phyloP scores from a whole-genome alignment of 495 filamentous ascomycete species.

The Aspergillus carlsbadensis region DNA sequence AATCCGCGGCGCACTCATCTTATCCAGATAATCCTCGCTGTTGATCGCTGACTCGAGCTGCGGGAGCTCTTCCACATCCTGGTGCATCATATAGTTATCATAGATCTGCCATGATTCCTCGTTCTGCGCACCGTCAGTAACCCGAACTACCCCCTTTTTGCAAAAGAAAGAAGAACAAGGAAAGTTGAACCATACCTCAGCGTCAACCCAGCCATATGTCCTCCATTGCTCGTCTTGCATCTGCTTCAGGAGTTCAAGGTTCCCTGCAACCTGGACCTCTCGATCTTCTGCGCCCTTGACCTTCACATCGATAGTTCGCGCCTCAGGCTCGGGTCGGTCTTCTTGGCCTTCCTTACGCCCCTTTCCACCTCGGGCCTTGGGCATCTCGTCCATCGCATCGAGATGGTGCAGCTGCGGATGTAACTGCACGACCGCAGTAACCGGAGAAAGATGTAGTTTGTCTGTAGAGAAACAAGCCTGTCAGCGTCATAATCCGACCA shows the following conservation, averaged over 20 bases:
- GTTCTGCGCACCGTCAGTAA: slow-evolving; percentile 38
- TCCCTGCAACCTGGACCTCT: slow-evolving; percentile 49
- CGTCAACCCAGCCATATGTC: slow-evolving; percentile 63
- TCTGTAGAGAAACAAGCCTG: slow-evolving; percentile 35
- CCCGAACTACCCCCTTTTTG: not conserved
- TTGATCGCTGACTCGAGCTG: slow-evolving; percentile 54
- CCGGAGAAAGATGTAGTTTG: slow-evolving; percentile 65
- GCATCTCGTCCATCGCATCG: slow-evolving; percentile 61
- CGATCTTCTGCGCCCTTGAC: slow-evolving; percentile 62
- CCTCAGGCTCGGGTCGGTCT: slow-evolving; percentile 49
- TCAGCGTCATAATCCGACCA: too few species aligned
- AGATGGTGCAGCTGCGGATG: slow-evolving; percentile 74
- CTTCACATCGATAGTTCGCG: slow-evolving; percentile 64
- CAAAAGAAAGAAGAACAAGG: not conserved
- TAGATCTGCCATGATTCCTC: slow-evolving; percentile 62
- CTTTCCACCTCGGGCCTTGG: slow-evolving; percentile 31
- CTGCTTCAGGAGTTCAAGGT: slow-evolving; percentile 53
- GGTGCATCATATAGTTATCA: slow-evolving; percentile 58
- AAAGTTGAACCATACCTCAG: slow-evolving; percentile 49
- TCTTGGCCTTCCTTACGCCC: slow-evolving; percentile 44
- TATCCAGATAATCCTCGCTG: slow-evolving; percentile 60
- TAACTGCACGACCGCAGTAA: slow-evolving; percentile 69
- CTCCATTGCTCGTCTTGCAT: slow-evolving; percentile 71
- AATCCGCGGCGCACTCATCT: slow-evolving; percentile 61
- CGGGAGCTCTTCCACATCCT: slow-evolving; percentile 46